These are phyloP conservation scores for Waitea zeae DNA, from an alignment of 1,284 basidiomycete species.

Conservation along the genomic window DNA sequence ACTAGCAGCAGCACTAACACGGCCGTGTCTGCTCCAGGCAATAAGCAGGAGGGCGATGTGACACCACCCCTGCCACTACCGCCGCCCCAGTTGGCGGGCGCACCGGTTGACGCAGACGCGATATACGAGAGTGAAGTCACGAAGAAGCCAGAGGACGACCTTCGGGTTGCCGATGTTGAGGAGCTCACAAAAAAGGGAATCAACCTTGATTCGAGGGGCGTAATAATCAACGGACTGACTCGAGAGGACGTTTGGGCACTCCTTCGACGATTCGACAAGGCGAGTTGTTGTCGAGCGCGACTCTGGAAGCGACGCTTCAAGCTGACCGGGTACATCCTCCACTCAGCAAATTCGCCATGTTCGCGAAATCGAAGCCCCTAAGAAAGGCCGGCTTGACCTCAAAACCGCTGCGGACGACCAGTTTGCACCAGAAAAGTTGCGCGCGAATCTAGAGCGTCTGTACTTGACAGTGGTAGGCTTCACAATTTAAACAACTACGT, in stretches of 20 bases:
- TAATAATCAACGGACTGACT: constrained; percentile 16
- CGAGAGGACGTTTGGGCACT: constrained; percentile 23
- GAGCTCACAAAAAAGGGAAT: no score
- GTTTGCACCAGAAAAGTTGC: constrained; percentile 27
- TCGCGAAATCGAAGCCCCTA: constrained; percentile 12
- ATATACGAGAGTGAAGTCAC: no score
- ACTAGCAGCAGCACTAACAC: no score
- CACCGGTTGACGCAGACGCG: no score
- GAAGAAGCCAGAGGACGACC: no score
- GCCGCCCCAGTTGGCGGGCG: no score
- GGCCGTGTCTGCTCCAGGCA: no score
- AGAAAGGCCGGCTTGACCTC: constrained; percentile 20
- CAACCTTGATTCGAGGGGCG: no score
- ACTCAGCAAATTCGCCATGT: constrained; percentile 20
- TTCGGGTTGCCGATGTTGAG: no score
- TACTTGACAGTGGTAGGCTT: constrained; percentile 23
- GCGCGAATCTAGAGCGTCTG: constrained; percentile 29
- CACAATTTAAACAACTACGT: neutral
- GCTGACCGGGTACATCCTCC: neutral
- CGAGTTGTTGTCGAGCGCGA: constrained; percentile 2
- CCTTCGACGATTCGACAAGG: constrained; percentile 24
- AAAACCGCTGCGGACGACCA: constrained; percentile 23
- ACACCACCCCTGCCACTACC: no score
- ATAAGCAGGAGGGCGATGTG: no score
- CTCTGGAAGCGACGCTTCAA: neutral